These are phyloP conservation scores for Yamadazyma triangularis DNA, from an alignment of 1,139 yeast genomes.

Conservation along the genomic window DNA sequence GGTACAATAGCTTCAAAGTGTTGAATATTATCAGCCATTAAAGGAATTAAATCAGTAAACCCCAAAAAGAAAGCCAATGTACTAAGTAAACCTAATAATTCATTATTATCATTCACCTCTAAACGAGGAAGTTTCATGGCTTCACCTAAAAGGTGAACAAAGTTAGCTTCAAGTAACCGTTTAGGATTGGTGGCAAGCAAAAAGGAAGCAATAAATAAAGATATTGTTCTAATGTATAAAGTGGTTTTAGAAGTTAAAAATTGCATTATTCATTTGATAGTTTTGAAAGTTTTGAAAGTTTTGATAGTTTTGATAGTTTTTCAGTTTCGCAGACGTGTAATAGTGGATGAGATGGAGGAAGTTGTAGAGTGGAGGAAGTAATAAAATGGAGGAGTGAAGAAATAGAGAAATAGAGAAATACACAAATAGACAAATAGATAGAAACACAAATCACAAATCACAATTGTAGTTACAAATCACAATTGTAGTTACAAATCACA, in stretches of 20 bases:
- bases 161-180: constrained; percentile 35
- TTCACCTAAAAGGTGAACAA: constrained; percentile 51
- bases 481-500: no score
- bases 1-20: constrained; percentile 72
- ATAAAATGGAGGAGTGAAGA: no score
- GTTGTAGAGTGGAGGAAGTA: no score
- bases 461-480: no score
- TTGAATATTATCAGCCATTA: constrained; percentile 48
- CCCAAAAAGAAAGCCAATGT: constrained; percentile 41
- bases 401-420: no score
- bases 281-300: no score
- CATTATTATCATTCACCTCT: constrained; percentile 40
- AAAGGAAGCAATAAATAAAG: constrained; percentile 46
- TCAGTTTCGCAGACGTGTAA: no score
- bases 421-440: no score
- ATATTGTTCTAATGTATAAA: constrained; percentile 44
- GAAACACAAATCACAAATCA: no score
- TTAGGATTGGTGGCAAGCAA: constrained; percentile 59
- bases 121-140: constrained; percentile 52
- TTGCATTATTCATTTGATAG: no score
- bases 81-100: constrained; percentile 50
- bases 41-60: constrained; percentile 53
- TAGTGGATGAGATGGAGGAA: no score
- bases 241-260: constrained; percentile 50
- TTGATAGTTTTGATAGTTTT: no score